Base-by-base conservation (phyloP, 2,329 filamentous ascomycete species). In the Purpureocillium takamizusanense region DNA sequence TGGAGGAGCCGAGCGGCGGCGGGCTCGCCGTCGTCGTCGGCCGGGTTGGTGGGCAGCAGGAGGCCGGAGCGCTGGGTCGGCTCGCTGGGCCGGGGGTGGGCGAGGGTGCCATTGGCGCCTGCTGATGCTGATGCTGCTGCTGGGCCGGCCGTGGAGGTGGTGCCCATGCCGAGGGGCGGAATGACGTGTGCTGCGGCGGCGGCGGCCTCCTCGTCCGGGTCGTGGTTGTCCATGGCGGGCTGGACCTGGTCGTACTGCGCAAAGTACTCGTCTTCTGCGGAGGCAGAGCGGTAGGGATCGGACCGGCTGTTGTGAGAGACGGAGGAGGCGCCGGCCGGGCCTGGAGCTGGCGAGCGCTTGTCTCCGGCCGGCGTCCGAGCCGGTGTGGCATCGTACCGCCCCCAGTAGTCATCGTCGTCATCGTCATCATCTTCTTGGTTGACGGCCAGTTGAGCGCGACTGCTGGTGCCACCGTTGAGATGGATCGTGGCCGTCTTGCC, bases 321-420 rank as follows among this genome's bases (percentile, higher is more conserved):
- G 15, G n/a, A 11, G 11, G 17, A 27, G 12, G 59, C 55, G 7
- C 55, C 41, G 36, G 44, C 52, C 38, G 49, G 49, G 12, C 55
- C 38, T 50, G 81, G 81, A 11, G 74, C 79, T 4, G 81, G 80
- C 4, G 80, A 82, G 17, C 66, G 69, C 51, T 81, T 77, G 16
- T 66, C 60, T 7, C 72, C 77, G 6, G 21, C 21, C 1, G 81
- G 80, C 9, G 80, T 84, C 33, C 71, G 68, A 2, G 72, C 70
- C 2, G 83, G 81, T 4, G 81, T 86, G 18, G 75, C 74, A 55
- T 86, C 83, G 56, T 90, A 89, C 43, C 78, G 74, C 25, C 77
- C 81, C 85, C 85, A 90, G 58, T 90, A 90, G 49, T 80, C 81
- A 46, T 86, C 83, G 44, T 87, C 81, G 25, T 84, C 81, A 16